Conservation (phyloP, 768 basidiomycete species). For the Filobasidium floriforme region DNA sequence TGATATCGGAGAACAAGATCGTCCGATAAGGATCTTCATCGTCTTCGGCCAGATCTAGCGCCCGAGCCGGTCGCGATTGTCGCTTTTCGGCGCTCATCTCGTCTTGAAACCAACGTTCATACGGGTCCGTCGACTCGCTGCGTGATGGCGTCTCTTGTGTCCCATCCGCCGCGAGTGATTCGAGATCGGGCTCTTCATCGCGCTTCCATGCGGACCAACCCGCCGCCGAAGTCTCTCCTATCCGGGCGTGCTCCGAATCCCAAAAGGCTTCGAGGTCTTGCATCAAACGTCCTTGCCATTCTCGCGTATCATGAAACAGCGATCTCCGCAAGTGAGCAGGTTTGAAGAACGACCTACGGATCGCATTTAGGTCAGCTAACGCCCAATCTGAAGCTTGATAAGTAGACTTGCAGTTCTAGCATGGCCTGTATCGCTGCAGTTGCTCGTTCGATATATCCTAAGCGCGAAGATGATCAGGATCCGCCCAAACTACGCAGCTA, state of each 20-base stretch:
- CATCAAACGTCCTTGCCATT: slow-evolving; percentile 23
- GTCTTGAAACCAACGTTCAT: slow-evolving; percentile 37
- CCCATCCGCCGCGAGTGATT: slow-evolving; percentile 3
- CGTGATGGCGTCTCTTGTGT: not conserved
- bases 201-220: slow-evolving; percentile 36
- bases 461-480: not conserved
- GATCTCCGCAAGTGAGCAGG: slow-evolving; percentile 25
- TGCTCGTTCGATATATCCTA: slow-evolving; percentile 46
- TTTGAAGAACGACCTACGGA: slow-evolving; percentile 31
- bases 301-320: not conserved
- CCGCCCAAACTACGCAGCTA: not conserved
- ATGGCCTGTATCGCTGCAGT: slow-evolving; percentile 45
- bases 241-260: slow-evolving; percentile 44
- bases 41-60: slow-evolving; percentile 33
- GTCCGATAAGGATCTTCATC: slow-evolving; percentile 46
- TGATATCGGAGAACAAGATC: slow-evolving; percentile 46
- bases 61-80: slow-evolving; percentile 28
- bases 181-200: not conserved
- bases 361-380: not conserved
- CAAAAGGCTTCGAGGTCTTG: slow-evolving; percentile 44
- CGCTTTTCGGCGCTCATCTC: slow-evolving; percentile 29
- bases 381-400: not conserved
- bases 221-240: slow-evolving; percentile 41
- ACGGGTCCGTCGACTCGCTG: slow-evolving; percentile 27
- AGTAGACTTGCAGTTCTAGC: slow-evolving; percentile 44